These are phyloP conservation scores for Trichophyton benhamiae DNA, from an alignment of 2,329 filamentous ascomycete genomes.

Conservation along the genomic window DNA sequence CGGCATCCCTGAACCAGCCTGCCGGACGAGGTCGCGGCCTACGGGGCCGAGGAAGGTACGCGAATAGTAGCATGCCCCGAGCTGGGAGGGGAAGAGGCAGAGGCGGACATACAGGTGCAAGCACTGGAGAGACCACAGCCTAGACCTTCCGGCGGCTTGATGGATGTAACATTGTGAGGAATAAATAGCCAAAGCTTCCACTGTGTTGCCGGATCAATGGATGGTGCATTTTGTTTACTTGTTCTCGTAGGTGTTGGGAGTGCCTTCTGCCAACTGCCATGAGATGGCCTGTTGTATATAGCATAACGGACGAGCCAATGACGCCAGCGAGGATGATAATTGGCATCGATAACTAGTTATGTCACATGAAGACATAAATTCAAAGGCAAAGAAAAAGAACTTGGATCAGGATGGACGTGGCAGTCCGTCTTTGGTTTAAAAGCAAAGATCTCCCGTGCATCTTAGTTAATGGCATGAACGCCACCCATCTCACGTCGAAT, in stretches of 20 bases:
- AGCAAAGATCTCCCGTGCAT: neutral
- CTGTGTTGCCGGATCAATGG: neutral
- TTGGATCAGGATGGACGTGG: neutral
- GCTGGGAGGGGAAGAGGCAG: constrained; percentile 7
- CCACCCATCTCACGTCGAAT: neutral
- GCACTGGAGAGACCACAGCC: neutral
- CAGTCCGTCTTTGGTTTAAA: neutral
- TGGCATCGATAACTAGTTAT: neutral
- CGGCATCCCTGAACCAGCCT: constrained; percentile 23
- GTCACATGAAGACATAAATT: neutral
- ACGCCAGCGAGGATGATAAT: neutral
- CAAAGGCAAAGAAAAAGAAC: neutral
- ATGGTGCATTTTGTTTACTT: neutral
- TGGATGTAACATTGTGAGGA: neutral
- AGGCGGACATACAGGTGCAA: neutral
- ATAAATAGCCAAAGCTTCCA: neutral
- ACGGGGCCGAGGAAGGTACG: constrained; percentile 10
- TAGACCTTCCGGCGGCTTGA: neutral
- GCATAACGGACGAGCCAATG: neutral
- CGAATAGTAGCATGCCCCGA: neutral
- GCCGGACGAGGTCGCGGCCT: constrained; percentile 15
- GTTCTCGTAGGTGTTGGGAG: neutral
- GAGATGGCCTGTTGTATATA: neutral
- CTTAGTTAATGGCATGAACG: neutral
- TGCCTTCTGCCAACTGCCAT: neutral